These are phyloP conservation scores for Umbelopsis ramanniana DNA, from an alignment of 192 early-diverging fungal species.

Conservation along the genomic window DNA sequence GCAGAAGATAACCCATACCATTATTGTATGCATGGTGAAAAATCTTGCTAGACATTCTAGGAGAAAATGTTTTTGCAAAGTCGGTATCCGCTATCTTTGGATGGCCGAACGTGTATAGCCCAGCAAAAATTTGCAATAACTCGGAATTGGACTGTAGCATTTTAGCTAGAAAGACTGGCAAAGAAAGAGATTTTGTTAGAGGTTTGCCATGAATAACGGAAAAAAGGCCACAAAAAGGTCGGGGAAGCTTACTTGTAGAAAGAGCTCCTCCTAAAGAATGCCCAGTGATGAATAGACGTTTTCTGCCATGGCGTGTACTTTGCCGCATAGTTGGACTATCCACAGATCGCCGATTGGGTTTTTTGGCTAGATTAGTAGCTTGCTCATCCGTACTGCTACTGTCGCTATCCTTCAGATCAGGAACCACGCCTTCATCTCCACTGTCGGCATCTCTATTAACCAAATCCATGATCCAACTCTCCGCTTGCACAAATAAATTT, in stretches of 20 bases:
- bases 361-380: background rate
- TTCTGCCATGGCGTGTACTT: slow-evolving; percentile 34
- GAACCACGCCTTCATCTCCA: background rate
- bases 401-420: background rate
- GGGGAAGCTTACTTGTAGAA: slow-evolving; percentile 42
- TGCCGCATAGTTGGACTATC: background rate
- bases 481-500: slow-evolving; percentile 51
- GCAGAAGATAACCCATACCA: slow-evolving; percentile 26
- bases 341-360: background rate
- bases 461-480: slow-evolving; percentile 34
- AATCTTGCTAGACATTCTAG: slow-evolving; percentile 52
- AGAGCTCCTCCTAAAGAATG: slow-evolving; percentile 56
- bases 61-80: slow-evolving; percentile 53
- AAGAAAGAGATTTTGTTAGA: background rate
- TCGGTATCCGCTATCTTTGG: slow-evolving; percentile 55
- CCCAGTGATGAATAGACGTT: slow-evolving; percentile 55
- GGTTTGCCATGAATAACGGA: background rate
- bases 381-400: slow-evolving; percentile 18
- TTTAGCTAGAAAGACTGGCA: slow-evolving; percentile 53
- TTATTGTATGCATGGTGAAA: slow-evolving; percentile 63
- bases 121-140: slow-evolving; percentile 53
- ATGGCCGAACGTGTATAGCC: slow-evolving; percentile 57
- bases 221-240: too few species aligned
- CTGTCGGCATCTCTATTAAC: slow-evolving; percentile 20
- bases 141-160: slow-evolving; percentile 54